Base-by-base conservation (phyloP, 2,329 filamentous ascomycete genomes). In the Alternaria viburni region DNA sequence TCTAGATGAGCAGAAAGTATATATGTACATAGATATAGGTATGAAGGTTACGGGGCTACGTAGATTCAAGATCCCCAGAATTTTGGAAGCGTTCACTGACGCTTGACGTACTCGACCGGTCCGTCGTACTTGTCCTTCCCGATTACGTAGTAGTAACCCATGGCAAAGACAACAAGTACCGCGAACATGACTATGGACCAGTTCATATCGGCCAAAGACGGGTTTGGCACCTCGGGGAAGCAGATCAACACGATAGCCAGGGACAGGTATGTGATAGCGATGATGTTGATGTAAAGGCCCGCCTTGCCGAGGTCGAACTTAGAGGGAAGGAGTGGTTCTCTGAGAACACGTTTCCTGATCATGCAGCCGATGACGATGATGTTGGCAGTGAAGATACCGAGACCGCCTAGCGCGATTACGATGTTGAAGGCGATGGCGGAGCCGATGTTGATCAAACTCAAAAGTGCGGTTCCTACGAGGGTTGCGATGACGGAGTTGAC, bases 341-440 rank as follows among this genome's bases (percentile, higher is more conserved):
- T 71, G 9, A 77, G 77, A 30, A 84, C 64, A 5, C 83, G 80
- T 54, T 82, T 83, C 9, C 81, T 68, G 6, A 81, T 62, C 11
- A 85, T 72, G 66, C 83, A 85, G 21, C 73, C 73, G 44, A 85
- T 85, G 1, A 82, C 82, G 10, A 85, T 65, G 17, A 69, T 63
- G 56, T 72, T 67, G 9, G 67, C 68, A 3, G 56, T 43, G 25
- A 61, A 43, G 12, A 65, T 55, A 11, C 61, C 62, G 5, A 61
- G 54, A 6, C 25, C 49, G 1, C 56, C 52, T 1, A 70, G 43
- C 1, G 69, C 66, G 4, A 67, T 61, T n/a, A 70, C 67, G 59
- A 62, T 61, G 32, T 65, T 68, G 54, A 74, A 67, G 10, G 73
- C 73, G 45, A 69, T 55, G 9, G 64, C 23, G 1, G 73, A 75